Evolutionary conservation across 768 basidiomycete genomes (phyloP).

Genomic region (Amanita pallidorosea): DNA sequence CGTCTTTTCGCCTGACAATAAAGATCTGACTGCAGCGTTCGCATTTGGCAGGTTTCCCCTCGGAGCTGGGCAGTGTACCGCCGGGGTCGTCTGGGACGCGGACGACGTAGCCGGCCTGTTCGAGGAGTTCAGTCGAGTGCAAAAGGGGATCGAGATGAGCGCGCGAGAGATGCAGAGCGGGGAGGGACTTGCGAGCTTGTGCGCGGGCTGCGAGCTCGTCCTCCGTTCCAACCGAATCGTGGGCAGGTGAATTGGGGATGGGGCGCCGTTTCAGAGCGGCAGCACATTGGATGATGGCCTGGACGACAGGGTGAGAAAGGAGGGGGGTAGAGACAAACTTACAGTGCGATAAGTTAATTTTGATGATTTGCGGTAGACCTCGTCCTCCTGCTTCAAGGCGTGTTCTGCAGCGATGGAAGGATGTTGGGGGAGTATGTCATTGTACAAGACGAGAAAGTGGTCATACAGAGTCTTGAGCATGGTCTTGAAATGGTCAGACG

Average conservation of each 20-base stretch:
- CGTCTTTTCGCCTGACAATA: conserved; percentile 48
- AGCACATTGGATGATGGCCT: conserved; percentile 43
- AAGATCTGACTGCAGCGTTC: conserved; percentile 71
- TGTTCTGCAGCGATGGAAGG: conserved; percentile 66
- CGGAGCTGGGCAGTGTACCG: conserved; percentile 48
- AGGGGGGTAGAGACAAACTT: conserved; percentile 12
- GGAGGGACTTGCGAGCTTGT: conserved; percentile 42
- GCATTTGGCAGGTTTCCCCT: conserved; percentile 57
- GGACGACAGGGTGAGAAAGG: conserved; percentile 9
- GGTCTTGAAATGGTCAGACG: conserved; percentile 26
- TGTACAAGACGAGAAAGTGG: conserved; percentile 63
- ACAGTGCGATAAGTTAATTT: conserved; percentile 83
- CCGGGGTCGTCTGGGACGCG: conserved; percentile 60
- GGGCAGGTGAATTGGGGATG: conserved; percentile 43
- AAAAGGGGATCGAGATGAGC: conserved; percentile 46
- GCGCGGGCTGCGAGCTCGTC: conserved; percentile 44
- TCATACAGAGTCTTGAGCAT: conserved; percentile 70
- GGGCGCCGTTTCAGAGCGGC: conserved; percentile 39
- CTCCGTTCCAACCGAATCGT: conserved; percentile 74
- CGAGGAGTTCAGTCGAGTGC: conserved; percentile 45
- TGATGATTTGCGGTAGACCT: conserved; percentile 63
- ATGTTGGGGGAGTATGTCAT: conserved; percentile 36
- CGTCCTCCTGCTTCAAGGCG: conserved; percentile 71
- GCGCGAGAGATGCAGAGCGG: conserved; percentile 42
- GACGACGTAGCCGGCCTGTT: conserved; percentile 60